phyloP scores from a whole-genome alignment of 352 stramenopile genomes.

The Pythium inflatum region DNA sequence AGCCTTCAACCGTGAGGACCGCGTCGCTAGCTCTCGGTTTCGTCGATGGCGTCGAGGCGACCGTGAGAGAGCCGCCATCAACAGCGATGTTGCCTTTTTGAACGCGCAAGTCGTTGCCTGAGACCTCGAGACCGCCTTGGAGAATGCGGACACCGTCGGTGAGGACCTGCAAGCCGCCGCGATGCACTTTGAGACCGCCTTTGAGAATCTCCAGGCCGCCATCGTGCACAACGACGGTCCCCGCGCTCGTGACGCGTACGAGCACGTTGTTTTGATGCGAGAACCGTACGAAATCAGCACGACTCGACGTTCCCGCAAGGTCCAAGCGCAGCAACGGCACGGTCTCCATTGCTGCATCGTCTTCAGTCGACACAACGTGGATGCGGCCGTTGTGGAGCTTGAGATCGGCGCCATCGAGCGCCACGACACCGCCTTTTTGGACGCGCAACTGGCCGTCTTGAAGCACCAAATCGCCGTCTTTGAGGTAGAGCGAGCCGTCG shows the following conservation, averaged over 20 bases:
- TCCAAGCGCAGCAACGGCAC: conserved; percentile 23
- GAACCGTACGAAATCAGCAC: conserved; percentile 55
- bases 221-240: conserved; percentile 59
- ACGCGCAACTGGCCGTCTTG: conserved; percentile 46
- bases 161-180: conserved; percentile 63
- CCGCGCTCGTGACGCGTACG: conserved; percentile 54
- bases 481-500: conserved; percentile 43
- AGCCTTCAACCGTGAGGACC: conserved; percentile 37
- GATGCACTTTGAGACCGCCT: conserved; percentile 59
- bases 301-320: not conserved
- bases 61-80: conserved; percentile 41
- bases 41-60: conserved; percentile 13
- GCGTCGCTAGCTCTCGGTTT: not conserved
- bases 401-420: conserved; percentile 49
- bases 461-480: conserved; percentile 58
- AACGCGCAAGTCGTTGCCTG: conserved; percentile 40
- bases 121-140: conserved; percentile 26
- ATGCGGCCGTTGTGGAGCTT: conserved; percentile 51
- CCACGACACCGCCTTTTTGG: conserved; percentile 43
- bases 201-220: conserved; percentile 64
- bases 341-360: not conserved
- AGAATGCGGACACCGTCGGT: conserved; percentile 54
- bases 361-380: conserved; percentile 35
- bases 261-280: conserved; percentile 41
- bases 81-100: conserved; percentile 49